phyloP scores from a whole-genome alignment of 352 stramenopile species.

The Phytophthora gonapodyides region DNA sequence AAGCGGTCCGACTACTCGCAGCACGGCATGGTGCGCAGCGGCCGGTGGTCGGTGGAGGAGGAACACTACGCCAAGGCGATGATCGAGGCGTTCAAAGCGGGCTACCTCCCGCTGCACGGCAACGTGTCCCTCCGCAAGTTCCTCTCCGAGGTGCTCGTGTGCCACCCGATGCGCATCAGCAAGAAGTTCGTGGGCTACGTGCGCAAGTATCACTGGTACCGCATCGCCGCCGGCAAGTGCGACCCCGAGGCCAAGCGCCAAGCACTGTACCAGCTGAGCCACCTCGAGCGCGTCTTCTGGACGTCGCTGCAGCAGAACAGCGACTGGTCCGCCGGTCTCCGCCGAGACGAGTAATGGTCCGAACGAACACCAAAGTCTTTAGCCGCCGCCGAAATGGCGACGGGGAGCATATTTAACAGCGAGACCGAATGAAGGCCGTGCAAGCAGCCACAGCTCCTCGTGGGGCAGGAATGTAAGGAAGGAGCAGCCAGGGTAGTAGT shows the following conservation, averaged over 20 bases:
- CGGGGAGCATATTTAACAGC: constrained; percentile 35
- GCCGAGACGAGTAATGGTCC: constrained; percentile 22
- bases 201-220: constrained; percentile 89
- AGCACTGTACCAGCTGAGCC: constrained; percentile 46
- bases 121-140: constrained; percentile 88
- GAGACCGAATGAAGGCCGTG: constrained; percentile 23
- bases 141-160: constrained; percentile 86
- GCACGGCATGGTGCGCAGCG: constrained; percentile 70
- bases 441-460: constrained; percentile 13
- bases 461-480: constrained; percentile 17
- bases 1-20: constrained; percentile 85
- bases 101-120: constrained; percentile 73
- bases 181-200: constrained; percentile 92
- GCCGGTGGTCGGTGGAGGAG: constrained; percentile 72
- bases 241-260: constrained; percentile 52
- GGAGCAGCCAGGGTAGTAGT: constrained; percentile 12
- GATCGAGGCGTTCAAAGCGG: constrained; percentile 79
- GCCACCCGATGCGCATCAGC: constrained; percentile 91
- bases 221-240: constrained; percentile 66
- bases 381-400: background rate
- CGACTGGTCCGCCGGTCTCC: constrained; percentile 42
- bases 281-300: constrained; percentile 68
- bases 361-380: background rate
- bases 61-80: constrained; percentile 84
- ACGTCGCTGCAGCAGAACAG: constrained; percentile 63